Base-by-base conservation (phyloP, 2,329 filamentous ascomycete species). In the Zymoseptoria crescenta region DNA sequence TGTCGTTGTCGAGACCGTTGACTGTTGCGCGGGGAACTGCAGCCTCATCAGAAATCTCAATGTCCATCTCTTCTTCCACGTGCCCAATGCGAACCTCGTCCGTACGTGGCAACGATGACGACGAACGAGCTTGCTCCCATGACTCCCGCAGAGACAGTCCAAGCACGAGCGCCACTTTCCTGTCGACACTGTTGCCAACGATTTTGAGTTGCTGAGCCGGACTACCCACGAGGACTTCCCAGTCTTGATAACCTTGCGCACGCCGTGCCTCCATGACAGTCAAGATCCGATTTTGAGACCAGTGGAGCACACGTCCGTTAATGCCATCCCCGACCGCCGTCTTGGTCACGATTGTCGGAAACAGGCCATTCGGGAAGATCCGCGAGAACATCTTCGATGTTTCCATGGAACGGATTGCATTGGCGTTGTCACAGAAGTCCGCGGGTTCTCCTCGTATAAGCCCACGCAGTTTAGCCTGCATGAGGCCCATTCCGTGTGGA, bases 101-200 rank as follows among this genome's bases (percentile, higher is more conserved):
- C 41, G 19, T n/a, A 16, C 19, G 7, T 27, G 4, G n/a, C 4
- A 50, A 9, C 19, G 5, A 50, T 41, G 13, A n/a, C 35, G 4
- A 7, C 35, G 20, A 52, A 27, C 29, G 54, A 56, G 58, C 59
- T 24, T 57, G 56, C 30, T 58, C 49, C 75, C 75, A 84, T 0
- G 86, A 86, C 61, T 86, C 80, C 7, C 86, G 77, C 10, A 91
- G 74, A 8, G 79, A 76, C 4, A 88, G 67, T 0, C 89, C 89
- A 1, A 91, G 70, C 0, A 84, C 83, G 19, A 91, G 72, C 0
- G 88, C 83, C 1, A 89, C 81, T 24, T 83, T 81, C 8, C 88
- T 77, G 2, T 88, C 83, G 0, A 95, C 89, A 28, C 86, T 89
- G 70, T 95, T 95, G 0, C 90, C 90, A 0, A 92, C 77, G 20